A percentile compares a stretch with the other conserved stretches of the same genome.
phyloP scores from a whole-genome alignment of 768 basidiomycete species.

The Podaxis mareebaensis region DNA sequence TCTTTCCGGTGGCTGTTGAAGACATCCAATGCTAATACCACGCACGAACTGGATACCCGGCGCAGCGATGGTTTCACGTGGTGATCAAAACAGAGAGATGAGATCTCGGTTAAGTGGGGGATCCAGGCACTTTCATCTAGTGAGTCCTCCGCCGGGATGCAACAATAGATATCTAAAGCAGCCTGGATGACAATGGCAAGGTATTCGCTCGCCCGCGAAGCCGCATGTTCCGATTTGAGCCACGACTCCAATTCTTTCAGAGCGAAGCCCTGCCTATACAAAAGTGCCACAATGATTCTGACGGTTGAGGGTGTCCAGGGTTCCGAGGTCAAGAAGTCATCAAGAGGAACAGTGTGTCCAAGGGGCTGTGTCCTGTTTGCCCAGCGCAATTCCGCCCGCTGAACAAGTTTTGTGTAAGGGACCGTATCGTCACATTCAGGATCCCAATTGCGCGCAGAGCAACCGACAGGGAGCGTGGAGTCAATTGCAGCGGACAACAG shows the following conservation, averaged over 20 bases:
- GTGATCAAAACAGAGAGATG: slow-evolving; percentile 4
- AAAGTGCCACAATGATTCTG: slow-evolving; percentile 40
- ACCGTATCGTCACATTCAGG: neutral
- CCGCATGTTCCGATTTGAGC: slow-evolving; percentile 35
- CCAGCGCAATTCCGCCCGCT: slow-evolving; percentile 35
- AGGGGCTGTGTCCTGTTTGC: slow-evolving; percentile 22
- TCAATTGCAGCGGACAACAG: slow-evolving; percentile 45
- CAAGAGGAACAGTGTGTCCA: slow-evolving; percentile 26
- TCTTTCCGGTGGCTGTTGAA: slow-evolving; percentile 1
- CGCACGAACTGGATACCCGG: neutral
- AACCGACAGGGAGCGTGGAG: slow-evolving; percentile 40
- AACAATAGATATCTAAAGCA: slow-evolving; percentile 40
- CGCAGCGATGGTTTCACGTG: neutral
- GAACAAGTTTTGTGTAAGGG: slow-evolving; percentile 17
- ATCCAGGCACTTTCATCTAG: slow-evolving; percentile 29
- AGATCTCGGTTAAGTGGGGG: slow-evolving; percentile 26
- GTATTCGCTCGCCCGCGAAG: slow-evolving; percentile 25
- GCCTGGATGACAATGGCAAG: slow-evolving; percentile 44
- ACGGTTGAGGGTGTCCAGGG: slow-evolving; percentile 46
- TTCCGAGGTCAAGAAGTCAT: slow-evolving; percentile 40
- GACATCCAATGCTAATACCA: neutral
- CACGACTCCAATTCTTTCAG: slow-evolving; percentile 35
- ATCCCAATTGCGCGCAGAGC: slow-evolving; percentile 5
- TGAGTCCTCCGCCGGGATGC: slow-evolving; percentile 2
- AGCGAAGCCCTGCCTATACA: slow-evolving; percentile 40